Evolutionary conservation across 169 alveolate species (phyloP).

Genomic region (Cryptosporidium xiaoi): DNA sequence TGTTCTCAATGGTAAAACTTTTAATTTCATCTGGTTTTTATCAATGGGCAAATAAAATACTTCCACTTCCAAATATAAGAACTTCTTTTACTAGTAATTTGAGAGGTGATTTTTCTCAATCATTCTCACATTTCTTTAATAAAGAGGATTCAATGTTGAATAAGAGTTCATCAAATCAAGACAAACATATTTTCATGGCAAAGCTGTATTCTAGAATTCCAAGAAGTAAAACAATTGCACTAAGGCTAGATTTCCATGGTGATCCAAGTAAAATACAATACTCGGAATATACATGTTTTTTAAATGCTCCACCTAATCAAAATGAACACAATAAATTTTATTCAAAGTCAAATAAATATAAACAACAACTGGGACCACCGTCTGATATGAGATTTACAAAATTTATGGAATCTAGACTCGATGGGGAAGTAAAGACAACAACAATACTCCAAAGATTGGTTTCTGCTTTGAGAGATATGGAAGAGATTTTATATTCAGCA

Average conservation of each 20-base stretch:
- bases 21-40: constrained; percentile 53
- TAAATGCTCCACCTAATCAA: constrained; percentile 45
- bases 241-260: constrained; percentile 58
- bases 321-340: not conserved
- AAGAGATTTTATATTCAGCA: constrained; percentile 30
- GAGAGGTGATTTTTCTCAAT: constrained; percentile 5
- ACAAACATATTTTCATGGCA: constrained; percentile 63
- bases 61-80: constrained; percentile 37
- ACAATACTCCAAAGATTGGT: constrained; percentile 16
- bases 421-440: constrained; percentile 44
- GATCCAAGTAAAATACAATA: constrained; percentile 43
- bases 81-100: constrained; percentile 1
- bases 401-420: constrained; percentile 3
- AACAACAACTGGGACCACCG: constrained; percentile 14
- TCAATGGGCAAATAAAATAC: constrained; percentile 45
- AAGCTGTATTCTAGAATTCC: constrained; percentile 62
- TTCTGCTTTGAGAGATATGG: constrained; percentile 18
- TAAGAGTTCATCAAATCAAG: not conserved
- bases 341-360: constrained; percentile 39
- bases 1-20: constrained; percentile 53
- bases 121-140: constrained; percentile 13
- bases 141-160: not conserved
- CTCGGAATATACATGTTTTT: constrained; percentile 61
- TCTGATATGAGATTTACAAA: constrained; percentile 22
- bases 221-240: constrained; percentile 56